A percentile compares a stretch with the other conserved stretches of the same genome.
Evolutionary conservation across 352 stramenopile species (phyloP).

Genomic region (Phytophthora fragariaefolia): DNA sequence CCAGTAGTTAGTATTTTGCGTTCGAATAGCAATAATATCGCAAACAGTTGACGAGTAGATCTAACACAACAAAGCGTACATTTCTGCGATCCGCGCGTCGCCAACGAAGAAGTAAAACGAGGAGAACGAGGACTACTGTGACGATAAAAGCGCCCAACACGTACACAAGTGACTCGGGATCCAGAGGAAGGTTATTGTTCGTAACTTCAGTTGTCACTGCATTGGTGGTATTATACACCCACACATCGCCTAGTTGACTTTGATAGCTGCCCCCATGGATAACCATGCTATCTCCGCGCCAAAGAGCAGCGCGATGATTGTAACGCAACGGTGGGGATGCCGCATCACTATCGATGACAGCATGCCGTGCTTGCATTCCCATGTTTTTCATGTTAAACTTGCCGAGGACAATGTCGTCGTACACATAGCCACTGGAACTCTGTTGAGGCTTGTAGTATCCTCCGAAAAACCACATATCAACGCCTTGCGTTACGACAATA

Average conservation of each 20-base stretch:
- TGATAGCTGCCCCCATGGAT: slow-evolving; percentile 80
- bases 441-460: slow-evolving; percentile 69
- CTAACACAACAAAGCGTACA: slow-evolving; percentile 32
- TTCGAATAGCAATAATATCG: background rate
- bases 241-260: slow-evolving; percentile 69
- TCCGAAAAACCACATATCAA: slow-evolving; percentile 76
- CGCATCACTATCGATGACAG: slow-evolving; percentile 15
- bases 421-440: slow-evolving; percentile 70
- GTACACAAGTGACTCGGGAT: slow-evolving; percentile 78
- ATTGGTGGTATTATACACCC: slow-evolving; percentile 68
- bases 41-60: too few species aligned
- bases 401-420: slow-evolving; percentile 63
- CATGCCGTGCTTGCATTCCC: slow-evolving; percentile 21
- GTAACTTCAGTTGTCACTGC: slow-evolving; percentile 30
- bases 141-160: slow-evolving; percentile 73
- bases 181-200: slow-evolving; percentile 43
- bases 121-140: slow-evolving; percentile 61
- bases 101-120: slow-evolving; percentile 73
- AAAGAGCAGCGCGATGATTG: slow-evolving; percentile 65
- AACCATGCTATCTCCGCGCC: slow-evolving; percentile 59
- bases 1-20: background rate
- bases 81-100: slow-evolving; percentile 65
- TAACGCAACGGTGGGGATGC: slow-evolving; percentile 61
- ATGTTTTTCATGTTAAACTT: slow-evolving; percentile 38
- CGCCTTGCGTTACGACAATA: slow-evolving; percentile 48